phyloP scores from a whole-genome alignment of 441 rosid species.

The Adansonia grandidieri region DNA sequence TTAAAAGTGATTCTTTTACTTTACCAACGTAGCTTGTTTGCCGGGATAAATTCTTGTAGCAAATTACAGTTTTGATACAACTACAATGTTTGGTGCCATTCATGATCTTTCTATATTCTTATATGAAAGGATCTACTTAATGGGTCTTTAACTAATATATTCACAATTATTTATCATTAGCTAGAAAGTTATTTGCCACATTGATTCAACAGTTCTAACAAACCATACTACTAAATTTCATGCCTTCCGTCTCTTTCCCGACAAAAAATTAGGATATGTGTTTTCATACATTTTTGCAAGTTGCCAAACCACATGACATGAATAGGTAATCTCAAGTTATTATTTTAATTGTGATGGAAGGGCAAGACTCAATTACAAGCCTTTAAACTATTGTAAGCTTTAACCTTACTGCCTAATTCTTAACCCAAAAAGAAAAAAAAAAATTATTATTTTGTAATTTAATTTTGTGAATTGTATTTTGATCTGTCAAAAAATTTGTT shows the following conservation, averaged over 20 bases:
- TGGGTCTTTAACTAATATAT: neutral
- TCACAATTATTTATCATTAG: conserved; percentile 4
- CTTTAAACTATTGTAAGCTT: neutral
- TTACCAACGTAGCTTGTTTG: neutral
- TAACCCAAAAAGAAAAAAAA: neutral
- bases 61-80: neutral
- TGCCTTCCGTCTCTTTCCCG: neutral
- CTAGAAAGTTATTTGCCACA: neutral
- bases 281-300: neutral
- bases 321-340: neutral
- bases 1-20: too few relatives aligned
- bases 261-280: neutral
- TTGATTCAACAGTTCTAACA: conserved; percentile 14
- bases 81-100: neutral
- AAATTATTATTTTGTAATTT: neutral
- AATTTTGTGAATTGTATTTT: neutral
- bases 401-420: neutral
- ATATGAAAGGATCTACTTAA: neutral
- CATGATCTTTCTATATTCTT: neutral
- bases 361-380: neutral
- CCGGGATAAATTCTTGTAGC: neutral
- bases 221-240: neutral
- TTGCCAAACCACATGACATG: neutral
- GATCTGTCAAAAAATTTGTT: neutral
- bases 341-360: neutral